A percentile compares a stretch with the other conserved stretches of the same genome.
These are phyloP conservation scores for Aspergillus diversus DNA, from an alignment of 495 filamentous ascomycete genomes.

Conservation along the genomic window DNA sequence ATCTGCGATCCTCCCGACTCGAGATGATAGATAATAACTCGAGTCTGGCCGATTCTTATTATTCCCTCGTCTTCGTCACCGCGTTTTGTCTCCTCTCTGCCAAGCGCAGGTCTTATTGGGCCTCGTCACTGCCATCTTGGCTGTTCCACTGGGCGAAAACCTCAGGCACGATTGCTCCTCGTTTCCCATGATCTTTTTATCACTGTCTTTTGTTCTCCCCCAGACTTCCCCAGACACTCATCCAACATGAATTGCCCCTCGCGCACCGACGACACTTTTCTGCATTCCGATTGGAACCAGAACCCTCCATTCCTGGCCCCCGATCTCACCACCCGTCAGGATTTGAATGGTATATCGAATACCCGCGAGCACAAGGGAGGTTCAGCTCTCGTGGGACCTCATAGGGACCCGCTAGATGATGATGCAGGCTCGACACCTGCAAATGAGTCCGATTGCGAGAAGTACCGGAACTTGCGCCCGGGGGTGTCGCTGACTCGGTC, in stretches of 20 bases:
- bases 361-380: constrained; percentile 28
- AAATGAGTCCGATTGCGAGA: constrained; percentile 18
- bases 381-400: constrained; percentile 3
- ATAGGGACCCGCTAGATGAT: constrained; percentile 10
- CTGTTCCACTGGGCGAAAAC: neutral
- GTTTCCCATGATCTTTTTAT: neutral
- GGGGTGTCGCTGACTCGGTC: constrained; percentile 40
- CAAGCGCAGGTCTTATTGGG: neutral
- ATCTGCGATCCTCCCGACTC: neutral
- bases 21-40: neutral
- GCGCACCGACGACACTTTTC: constrained; percentile 58
- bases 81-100: neutral
- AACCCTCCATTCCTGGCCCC: constrained; percentile 57
- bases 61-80: neutral
- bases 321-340: constrained; percentile 64
- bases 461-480: constrained; percentile 1
- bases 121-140: neutral
- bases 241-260: constrained; percentile 66
- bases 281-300: constrained; percentile 62
- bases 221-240: constrained; percentile 13
- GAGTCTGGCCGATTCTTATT: neutral
- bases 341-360: constrained; percentile 62
- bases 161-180: neutral
- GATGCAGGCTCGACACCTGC: constrained; percentile 16
- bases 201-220: neutral